Base-by-base conservation (phyloP, 2,329 filamentous ascomycete genomes). In the Diaporthe citrichinensis region DNA sequence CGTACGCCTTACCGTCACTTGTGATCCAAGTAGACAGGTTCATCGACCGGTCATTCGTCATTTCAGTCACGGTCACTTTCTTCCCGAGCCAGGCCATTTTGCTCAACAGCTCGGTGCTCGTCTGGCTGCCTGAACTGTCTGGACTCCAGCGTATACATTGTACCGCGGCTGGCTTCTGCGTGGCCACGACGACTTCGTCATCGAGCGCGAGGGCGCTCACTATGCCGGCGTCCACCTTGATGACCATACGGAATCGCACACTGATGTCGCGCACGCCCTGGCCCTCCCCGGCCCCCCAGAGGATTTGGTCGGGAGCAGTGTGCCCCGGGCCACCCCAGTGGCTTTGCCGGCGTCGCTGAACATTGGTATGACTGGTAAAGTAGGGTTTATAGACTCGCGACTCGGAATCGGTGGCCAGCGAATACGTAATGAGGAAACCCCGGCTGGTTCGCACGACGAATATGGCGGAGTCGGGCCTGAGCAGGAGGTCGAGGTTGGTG, bases 91-190 rank as follows among this genome's bases (percentile, higher is more conserved):
- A 98, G 65, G 90, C 86, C 92, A 98, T 98, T 72, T 94, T 93
- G 80, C 93, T 96, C 77, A 98, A 86, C 10, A 98, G 89, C 84
- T 98, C 96, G 0, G 97, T 98, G 79, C 92, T 95, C 3, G 96
- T 98, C 84, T 98, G 96, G 77, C 90, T 93, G 28, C 94, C 94
- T 46, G 89, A 90, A 78, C 90, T 93, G 82, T 98, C 96, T 1
- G 96, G 94, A 0, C 93, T 94, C 97, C 97, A 99, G 75, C 94
- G 92, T 79, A 99, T 98, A 84, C 96, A 98, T 84, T 99, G 97
- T 23, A 98, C 92, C n/a, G 97, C 96, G 0, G 96, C 93, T 4
- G 97, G 97, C 81, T 97, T 98, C 74, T 92, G 89, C 0, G 97
- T 99, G 6, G 97, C 95, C 71, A 99, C 96, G 31, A 98, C 89